Evolutionary conservation across 148 eudicot species (phyloP), one percentile per base, ranked within the genome.

Genomic region (Rhododendron mucronatum): DNA sequence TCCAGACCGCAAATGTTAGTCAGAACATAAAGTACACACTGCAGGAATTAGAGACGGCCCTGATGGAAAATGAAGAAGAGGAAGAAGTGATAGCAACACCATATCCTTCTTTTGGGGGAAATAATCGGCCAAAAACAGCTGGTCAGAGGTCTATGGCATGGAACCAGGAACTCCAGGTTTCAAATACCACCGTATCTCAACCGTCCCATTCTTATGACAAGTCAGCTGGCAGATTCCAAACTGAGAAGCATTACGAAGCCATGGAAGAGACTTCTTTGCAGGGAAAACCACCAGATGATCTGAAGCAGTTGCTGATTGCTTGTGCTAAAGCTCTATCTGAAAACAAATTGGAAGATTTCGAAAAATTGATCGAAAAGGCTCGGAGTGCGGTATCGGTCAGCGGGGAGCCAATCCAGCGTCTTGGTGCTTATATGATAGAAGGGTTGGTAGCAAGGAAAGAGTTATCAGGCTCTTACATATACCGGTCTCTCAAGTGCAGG

Each of bases 391-490:
- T 96, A 80, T 96, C 99, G 0, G 90, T 96, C 33, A 88, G 88
- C 1, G 99, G 99, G 7, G 96, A 93, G 30, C 99, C 99, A 12
- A 90, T 96, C 51, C 98, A 96, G 90, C 96, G 99, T 61, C 96
- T 96, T 2, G 98, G 98, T 28, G 98, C 99, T 10, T 96, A 96
- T 89, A 91, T 96, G 94, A 86, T 96, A 13, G 99, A 96, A 88
- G 95, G 99, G 57, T 89, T 96, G 78, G 91, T 95, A 7, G 97
- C 98, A 4, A 90, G 96, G 88, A 93, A 87, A 84, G 92, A 95
- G 86, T 86, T 91, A 10, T 96, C 99, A 0, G 99, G 99, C 48
- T 92, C 88, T 12, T 91, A 91, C 83, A 95, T 96, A 20, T 96
- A 94, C 87, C 91, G 86, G 2, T 86, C 98, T 82, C 94, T 96